A percentile compares a stretch with the other conserved stretches of the same genome.
phyloP scores from a whole-genome alignment of 2,329 filamentous ascomycete genomes.

The Alternaria gansuensis region DNA sequence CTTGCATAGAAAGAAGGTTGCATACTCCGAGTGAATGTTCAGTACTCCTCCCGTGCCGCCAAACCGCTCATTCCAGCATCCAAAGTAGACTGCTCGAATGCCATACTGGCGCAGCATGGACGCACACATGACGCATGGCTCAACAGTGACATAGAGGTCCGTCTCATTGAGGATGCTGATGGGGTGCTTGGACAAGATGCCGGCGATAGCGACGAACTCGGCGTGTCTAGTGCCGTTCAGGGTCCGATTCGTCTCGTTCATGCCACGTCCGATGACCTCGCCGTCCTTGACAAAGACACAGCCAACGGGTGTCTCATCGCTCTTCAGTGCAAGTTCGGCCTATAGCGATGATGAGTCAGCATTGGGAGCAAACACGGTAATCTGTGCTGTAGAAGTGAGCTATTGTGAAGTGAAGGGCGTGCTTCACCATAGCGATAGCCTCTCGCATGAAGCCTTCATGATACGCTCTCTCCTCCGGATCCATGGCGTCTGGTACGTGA shows the following conservation, averaged over 20 bases:
- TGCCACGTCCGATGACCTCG: slow-evolving; percentile 83
- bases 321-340: slow-evolving; percentile 82
- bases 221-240: slow-evolving; percentile 83
- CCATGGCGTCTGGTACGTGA: slow-evolving; percentile 42
- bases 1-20: slow-evolving; percentile 16
- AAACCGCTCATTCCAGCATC: slow-evolving; percentile 95
- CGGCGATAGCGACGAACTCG: slow-evolving; percentile 86
- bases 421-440: slow-evolving; percentile 80
- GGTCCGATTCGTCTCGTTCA: slow-evolving; percentile 84
- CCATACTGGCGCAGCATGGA: slow-evolving; percentile 87
- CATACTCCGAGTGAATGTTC: slow-evolving; percentile 77
- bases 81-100: slow-evolving; percentile 91
- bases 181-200: slow-evolving; percentile 71
- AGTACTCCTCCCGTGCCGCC: slow-evolving; percentile 95
- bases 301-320: slow-evolving; percentile 94
- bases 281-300: slow-evolving; percentile 88
- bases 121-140: slow-evolving; percentile 99
- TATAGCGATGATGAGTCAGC: slow-evolving; percentile 53
- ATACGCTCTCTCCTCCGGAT: slow-evolving; percentile 54
- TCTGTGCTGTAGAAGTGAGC: slow-evolving; percentile 3
- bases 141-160: slow-evolving; percentile 93
- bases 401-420: slow-evolving; percentile 16
- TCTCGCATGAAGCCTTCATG: slow-evolving; percentile 79
- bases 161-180: slow-evolving; percentile 74
- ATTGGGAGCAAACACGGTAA: slow-evolving; percentile 9